Conservation (phyloP, 768 basidiomycete genomes). For the Suillus brevipes region DNA sequence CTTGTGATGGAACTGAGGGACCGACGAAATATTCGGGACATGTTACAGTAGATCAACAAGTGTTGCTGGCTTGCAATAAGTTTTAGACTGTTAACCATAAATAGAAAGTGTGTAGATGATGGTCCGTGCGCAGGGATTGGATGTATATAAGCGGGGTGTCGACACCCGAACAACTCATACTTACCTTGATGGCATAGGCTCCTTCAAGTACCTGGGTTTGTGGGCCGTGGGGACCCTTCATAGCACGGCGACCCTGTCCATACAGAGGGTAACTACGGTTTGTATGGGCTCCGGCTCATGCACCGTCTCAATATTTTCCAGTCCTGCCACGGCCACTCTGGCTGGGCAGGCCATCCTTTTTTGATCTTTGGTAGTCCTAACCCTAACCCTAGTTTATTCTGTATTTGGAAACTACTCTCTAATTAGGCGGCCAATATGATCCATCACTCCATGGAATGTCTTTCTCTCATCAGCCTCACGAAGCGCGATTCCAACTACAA, state of each 20-base stretch:
- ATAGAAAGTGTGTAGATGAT: neutral
- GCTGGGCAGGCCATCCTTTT: constrained; percentile 46
- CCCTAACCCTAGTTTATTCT: constrained; percentile 28
- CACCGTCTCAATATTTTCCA: constrained; percentile 81
- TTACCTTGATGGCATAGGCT: constrained; percentile 65
- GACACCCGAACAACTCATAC: constrained; percentile 36
- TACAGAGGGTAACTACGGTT: constrained; percentile 44
- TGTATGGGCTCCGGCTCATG: constrained; percentile 69
- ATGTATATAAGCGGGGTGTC: constrained; percentile 14
- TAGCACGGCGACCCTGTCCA: constrained; percentile 59
- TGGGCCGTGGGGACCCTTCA: constrained; percentile 54
- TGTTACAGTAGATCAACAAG: neutral
- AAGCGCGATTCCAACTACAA: constrained; percentile 78
- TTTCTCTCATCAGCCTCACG: constrained; percentile 42
- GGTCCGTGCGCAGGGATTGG: constrained; percentile 24
- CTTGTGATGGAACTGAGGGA: constrained; percentile 2
- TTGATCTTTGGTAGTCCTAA: constrained; percentile 13
- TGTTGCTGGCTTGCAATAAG: neutral
- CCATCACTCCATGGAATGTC: constrained; percentile 53
- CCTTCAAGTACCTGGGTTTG: constrained; percentile 56
- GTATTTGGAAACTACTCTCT: no score
- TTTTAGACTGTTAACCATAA: neutral
- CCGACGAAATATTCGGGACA: constrained; percentile 5
- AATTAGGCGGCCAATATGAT: constrained; percentile 42
- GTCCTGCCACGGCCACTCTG: constrained; percentile 62